Percentiles rank a stretch among this genome's conserved stretches.
phyloP scores from a whole-genome alignment of 176 grass and related monocot genomes.

The Musa beccarii region DNA sequence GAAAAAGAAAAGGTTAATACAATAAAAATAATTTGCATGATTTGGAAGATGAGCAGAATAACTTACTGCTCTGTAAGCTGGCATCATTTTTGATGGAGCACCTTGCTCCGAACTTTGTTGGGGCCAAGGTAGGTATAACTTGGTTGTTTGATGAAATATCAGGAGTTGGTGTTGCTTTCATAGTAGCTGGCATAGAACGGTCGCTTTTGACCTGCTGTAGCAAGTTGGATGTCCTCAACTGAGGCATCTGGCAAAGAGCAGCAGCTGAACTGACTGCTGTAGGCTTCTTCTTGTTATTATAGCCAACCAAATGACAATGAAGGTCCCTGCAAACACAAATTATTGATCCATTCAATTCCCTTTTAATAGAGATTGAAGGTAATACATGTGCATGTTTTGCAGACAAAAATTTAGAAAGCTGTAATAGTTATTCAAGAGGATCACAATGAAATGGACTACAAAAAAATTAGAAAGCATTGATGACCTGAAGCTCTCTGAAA shows the following conservation, averaged over 20 bases:
- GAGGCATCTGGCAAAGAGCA: constrained; percentile 29
- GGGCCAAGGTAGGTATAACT: constrained; percentile 18
- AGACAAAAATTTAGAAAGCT: not conserved
- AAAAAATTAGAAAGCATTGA: no score
- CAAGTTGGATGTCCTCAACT: not conserved
- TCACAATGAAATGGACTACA: not conserved
- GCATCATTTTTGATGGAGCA: constrained; percentile 12
- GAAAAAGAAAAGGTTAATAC: not conserved
- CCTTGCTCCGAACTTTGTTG: constrained; percentile 7
- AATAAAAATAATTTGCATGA: not conserved
- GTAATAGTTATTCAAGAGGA: not conserved
- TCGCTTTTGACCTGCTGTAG: not conserved
- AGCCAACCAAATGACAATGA: constrained; percentile 75
- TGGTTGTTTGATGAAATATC: constrained; percentile 33
- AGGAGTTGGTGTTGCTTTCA: constrained; percentile 21
- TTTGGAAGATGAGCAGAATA: not conserved
- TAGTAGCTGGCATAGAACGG: constrained; percentile 14
- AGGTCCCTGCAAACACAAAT: constrained; percentile 44
- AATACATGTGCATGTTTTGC: not conserved
- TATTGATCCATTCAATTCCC: not conserved
- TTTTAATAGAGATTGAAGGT: not conserved
- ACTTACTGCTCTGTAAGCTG: constrained; percentile 25
- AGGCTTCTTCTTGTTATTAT: constrained; percentile 52
- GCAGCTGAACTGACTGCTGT: constrained; percentile 32
- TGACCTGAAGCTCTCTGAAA: no score